Percentiles rank a stretch among this genome's conserved stretches.
Evolutionary conservation across 164 flowering plant species (phyloP).

Genomic region (Sextonia rubra): DNA sequence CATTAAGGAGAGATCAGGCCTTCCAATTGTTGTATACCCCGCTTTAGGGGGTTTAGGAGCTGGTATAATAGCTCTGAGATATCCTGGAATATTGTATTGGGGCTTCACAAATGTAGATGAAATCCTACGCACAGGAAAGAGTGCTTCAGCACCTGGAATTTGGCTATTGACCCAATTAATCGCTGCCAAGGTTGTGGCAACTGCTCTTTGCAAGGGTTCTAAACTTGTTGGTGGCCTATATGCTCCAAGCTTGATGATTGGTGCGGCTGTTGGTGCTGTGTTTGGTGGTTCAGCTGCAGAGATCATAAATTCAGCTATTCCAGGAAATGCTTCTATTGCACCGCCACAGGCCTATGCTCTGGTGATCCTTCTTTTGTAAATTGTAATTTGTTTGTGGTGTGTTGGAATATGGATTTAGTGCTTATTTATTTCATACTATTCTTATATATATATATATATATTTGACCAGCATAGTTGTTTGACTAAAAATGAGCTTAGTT

Average conservation of each 20-base stretch:
- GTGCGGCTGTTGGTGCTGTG: conserved; percentile 99
- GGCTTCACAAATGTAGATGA: conserved; percentile 99
- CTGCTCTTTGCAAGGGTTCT: conserved; percentile 96
- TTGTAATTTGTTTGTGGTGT: no score
- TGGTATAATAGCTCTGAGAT: conserved; percentile 90
- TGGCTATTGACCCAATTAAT: conserved; percentile 85
- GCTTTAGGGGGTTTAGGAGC: conserved; percentile 98
- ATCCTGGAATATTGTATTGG: conserved; percentile 97
- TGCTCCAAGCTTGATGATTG: conserved; percentile 99
- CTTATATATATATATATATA: no score
- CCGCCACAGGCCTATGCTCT: conserved; percentile 98
- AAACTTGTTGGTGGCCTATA: conserved; percentile 98
- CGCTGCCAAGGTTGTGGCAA: conserved; percentile 98
- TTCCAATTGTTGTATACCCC: conserved; percentile 88
- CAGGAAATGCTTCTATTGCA: conserved; percentile 95
- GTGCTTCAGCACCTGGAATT: conserved; percentile 97
- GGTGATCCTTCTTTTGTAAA: conserved; percentile 34
- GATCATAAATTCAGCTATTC: conserved; percentile 86
- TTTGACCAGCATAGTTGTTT: no score
- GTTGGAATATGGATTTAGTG: no score
- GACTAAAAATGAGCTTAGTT: not conserved
- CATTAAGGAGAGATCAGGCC: conserved; percentile 70
- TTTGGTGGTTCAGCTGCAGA: conserved; percentile 97
- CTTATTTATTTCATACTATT: no score
- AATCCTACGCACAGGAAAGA: conserved; percentile 93